Evolutionary conservation across 352 stramenopile species (phyloP).

Genomic region (Phytopythium oedochilum): DNA sequence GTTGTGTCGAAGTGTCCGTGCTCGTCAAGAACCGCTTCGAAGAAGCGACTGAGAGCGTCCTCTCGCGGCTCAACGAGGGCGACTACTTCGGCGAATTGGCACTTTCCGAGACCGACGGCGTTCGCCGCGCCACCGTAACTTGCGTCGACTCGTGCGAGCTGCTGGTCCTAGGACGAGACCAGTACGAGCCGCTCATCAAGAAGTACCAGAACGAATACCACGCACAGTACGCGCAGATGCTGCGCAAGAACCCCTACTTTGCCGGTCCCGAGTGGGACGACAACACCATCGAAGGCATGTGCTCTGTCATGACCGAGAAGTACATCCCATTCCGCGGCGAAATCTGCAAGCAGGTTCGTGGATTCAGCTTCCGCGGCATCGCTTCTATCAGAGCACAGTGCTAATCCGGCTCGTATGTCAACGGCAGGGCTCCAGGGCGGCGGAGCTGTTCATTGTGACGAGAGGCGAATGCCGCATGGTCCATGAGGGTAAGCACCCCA

Average conservation of each 20-base stretch:
- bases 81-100: constrained; percentile 81
- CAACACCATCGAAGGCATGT: constrained; percentile 82
- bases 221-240: constrained; percentile 71
- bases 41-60: constrained; percentile 53
- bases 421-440: constrained; percentile 55
- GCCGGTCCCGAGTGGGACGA: constrained; percentile 74
- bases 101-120: constrained; percentile 54
- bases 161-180: constrained; percentile 66
- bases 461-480: constrained; percentile 72
- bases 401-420: not conserved
- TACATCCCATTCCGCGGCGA: constrained; percentile 64
- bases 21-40: constrained; percentile 72
- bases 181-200: constrained; percentile 79
- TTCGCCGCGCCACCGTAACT: constrained; percentile 65
- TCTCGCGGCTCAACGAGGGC: constrained; percentile 58
- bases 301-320: constrained; percentile 81
- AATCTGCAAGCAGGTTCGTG: constrained; percentile 68
- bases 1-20: constrained; percentile 65
- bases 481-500: constrained; percentile 70
- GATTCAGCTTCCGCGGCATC: not conserved
- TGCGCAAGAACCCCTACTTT: constrained; percentile 76
- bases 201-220: constrained; percentile 85
- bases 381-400: not conserved
- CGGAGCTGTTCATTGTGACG: constrained; percentile 72
- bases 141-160: constrained; percentile 74